These are phyloP conservation scores for Flaveria floridana DNA, from an alignment of 140 eudicot genomes.

Conservation along the genomic window DNA sequence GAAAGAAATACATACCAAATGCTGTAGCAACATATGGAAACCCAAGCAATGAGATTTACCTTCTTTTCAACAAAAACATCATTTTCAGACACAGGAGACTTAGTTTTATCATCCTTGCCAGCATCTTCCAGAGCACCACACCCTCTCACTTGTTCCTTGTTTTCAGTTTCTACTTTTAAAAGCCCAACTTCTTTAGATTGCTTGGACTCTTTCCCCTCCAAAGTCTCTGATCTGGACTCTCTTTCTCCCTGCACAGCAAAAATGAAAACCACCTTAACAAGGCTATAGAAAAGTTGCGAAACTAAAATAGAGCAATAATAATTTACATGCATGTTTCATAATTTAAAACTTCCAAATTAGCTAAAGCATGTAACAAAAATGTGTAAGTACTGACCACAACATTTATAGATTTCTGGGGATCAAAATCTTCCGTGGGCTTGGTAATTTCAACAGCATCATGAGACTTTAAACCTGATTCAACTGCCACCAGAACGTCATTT, in stretches of 20 bases:
- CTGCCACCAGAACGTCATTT: constrained; percentile 25
- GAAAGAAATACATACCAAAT: background rate
- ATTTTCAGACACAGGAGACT: constrained; percentile 5
- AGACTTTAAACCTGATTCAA: constrained; percentile 16
- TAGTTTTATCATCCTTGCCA: constrained; percentile 12
- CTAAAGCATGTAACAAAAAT: background rate
- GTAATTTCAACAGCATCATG: constrained; percentile 27
- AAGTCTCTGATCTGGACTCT: constrained; percentile 27
- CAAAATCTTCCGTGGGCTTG: constrained; percentile 26
- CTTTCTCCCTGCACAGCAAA: constrained; percentile 29
- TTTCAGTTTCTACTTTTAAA: constrained; percentile 23
- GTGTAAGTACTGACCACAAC: constrained; percentile 24
- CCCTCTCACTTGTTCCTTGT: constrained; percentile 19
- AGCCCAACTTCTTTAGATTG: constrained; percentile 28
- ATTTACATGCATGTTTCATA: background rate
- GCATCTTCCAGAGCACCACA: constrained; percentile 30
- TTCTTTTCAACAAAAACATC: constrained; percentile 25
- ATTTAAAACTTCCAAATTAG: constrained; percentile 6
- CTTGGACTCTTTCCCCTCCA: constrained; percentile 27
- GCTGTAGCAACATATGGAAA: constrained; percentile 7
- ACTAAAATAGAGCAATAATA: too few relatives aligned
- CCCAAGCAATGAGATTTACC: constrained; percentile 24
- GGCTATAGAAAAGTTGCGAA: background rate
- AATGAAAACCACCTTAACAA: background rate
- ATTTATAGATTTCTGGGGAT: constrained; percentile 14